These are phyloP conservation scores for Chytriomyces sp. DNA, from an alignment of 192 early-diverging fungal species.

Conservation along the genomic window DNA sequence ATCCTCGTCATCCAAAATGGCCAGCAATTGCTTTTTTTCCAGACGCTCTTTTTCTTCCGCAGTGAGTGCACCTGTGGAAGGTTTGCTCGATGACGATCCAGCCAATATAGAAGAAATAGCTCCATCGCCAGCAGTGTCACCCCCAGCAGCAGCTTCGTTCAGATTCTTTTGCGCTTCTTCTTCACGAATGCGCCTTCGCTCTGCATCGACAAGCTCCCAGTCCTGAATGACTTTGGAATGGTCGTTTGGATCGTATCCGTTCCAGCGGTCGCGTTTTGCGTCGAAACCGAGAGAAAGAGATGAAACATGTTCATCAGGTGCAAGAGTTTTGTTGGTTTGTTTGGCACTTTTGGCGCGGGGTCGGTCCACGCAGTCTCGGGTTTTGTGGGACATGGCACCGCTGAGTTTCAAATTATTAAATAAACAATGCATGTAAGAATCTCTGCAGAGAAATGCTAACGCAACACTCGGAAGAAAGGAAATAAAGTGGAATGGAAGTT, in stretches of 20 bases:
- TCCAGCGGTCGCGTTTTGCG: slow-evolving; percentile 97
- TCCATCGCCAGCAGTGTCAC: slow-evolving; percentile 1
- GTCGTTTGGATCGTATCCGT: slow-evolving; percentile 92
- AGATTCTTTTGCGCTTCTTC: slow-evolving; percentile 50
- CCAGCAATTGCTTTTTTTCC: slow-evolving; percentile 11
- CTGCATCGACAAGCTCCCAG: slow-evolving; percentile 91
- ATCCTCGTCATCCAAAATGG: slow-evolving; percentile 65
- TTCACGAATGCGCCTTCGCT: slow-evolving; percentile 81
- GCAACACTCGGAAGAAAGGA: too few species aligned
- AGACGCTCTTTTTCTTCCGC: slow-evolving; percentile 20
- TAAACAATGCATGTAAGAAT: background rate
- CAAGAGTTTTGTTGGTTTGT: slow-evolving; percentile 82
- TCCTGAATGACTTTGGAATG: slow-evolving; percentile 83
- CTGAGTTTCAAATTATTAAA: slow-evolving; percentile 19
- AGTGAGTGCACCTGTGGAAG: background rate
- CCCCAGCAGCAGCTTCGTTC: slow-evolving; percentile 32
- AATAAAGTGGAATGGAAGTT: background rate
- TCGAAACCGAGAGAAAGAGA: slow-evolving; percentile 84
- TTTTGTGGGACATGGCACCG: slow-evolving; percentile 93
- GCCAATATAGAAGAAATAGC: background rate
- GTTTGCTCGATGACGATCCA: background rate
- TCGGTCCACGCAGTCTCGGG: slow-evolving; percentile 91
- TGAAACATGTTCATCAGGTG: slow-evolving; percentile 83
- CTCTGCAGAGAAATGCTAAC: background rate
- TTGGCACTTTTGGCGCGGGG: slow-evolving; percentile 88